Conservation (phyloP, 805 yeast genomes). For the Clavispora asparagi region DNA sequence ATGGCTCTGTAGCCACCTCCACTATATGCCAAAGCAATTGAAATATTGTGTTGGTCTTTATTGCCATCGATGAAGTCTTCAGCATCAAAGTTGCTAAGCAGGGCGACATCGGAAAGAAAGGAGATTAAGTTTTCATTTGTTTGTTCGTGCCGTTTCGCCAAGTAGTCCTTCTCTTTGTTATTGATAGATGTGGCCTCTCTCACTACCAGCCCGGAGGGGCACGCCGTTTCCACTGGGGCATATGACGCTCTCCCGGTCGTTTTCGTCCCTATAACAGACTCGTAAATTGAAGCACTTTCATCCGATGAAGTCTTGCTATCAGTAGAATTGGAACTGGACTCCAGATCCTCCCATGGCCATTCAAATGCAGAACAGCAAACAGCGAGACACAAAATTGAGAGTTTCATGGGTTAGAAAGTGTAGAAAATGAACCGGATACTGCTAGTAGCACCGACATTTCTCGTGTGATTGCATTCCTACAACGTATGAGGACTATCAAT, state of each 20-base stretch:
- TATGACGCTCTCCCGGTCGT: slow-evolving; percentile 17
- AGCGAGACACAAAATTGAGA: background rate
- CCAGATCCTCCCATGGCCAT: slow-evolving; percentile 20
- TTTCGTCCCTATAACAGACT: background rate
- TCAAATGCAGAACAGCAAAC: slow-evolving; percentile 7
- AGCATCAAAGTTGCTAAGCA: slow-evolving; percentile 30
- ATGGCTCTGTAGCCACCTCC: slow-evolving; percentile 36
- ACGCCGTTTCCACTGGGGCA: slow-evolving; percentile 24
- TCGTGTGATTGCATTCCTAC: background rate
- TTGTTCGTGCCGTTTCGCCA: slow-evolving; percentile 19
- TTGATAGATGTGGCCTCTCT: slow-evolving; percentile 25
- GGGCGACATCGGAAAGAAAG: slow-evolving; percentile 25
- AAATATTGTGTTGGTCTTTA: slow-evolving; percentile 20
- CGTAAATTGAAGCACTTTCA: background rate
- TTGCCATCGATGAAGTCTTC: slow-evolving; percentile 20
- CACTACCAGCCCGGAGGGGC: slow-evolving; percentile 22
- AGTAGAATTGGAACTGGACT: slow-evolving; percentile 1
- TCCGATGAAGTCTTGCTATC: background rate
- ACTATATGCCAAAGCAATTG: slow-evolving; percentile 28
- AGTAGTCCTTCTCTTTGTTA: slow-evolving; percentile 21
- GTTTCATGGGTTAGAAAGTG: background rate
- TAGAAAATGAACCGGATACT: no score
- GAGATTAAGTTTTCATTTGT: slow-evolving; percentile 26
- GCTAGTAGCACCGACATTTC: background rate
- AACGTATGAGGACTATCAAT: background rate